Percentiles rank a stretch among this genome's conserved stretches.
Conservation (phyloP, 768 basidiomycete genomes). For the Lactifluus echinatus region DNA sequence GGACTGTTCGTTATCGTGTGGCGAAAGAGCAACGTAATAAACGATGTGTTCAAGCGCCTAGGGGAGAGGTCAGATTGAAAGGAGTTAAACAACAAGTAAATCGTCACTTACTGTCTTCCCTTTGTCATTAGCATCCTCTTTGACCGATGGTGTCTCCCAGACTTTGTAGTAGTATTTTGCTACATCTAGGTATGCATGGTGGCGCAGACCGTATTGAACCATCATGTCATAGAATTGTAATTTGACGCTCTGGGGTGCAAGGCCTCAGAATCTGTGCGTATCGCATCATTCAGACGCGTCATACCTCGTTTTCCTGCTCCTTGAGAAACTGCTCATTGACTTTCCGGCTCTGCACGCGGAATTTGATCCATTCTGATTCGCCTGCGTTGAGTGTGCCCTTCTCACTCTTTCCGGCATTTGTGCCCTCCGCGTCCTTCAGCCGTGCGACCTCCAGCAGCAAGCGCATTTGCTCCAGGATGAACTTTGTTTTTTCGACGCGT, state of each 20-base stretch:
- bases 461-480: constrained; percentile 97
- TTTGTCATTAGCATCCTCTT: constrained; percentile 66
- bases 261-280: neutral
- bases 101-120: constrained; percentile 48
- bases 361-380: constrained; percentile 89
- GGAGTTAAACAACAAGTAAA: neutral
- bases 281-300: constrained; percentile 16
- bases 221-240: constrained; percentile 94
- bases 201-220: constrained; percentile 88
- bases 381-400: constrained; percentile 61
- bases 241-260: constrained; percentile 71
- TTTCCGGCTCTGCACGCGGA: constrained; percentile 84
- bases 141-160: constrained; percentile 94
- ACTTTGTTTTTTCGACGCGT: constrained; percentile 94
- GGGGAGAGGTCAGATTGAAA: constrained; percentile 11
- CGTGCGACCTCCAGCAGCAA: constrained; percentile 70
- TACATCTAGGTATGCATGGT: constrained; percentile 81
- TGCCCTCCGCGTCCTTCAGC: constrained; percentile 59
- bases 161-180: constrained; percentile 95
- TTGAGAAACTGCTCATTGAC: constrained; percentile 91
- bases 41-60: constrained; percentile 93
- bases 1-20: constrained; percentile 94
- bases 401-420: constrained; percentile 38
- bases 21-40: constrained; percentile 87
- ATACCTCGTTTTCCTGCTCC: constrained; percentile 79